phyloP scores from a whole-genome alignment of 768 basidiomycete genomes.

The Mycena olivaceomarginata region DNA sequence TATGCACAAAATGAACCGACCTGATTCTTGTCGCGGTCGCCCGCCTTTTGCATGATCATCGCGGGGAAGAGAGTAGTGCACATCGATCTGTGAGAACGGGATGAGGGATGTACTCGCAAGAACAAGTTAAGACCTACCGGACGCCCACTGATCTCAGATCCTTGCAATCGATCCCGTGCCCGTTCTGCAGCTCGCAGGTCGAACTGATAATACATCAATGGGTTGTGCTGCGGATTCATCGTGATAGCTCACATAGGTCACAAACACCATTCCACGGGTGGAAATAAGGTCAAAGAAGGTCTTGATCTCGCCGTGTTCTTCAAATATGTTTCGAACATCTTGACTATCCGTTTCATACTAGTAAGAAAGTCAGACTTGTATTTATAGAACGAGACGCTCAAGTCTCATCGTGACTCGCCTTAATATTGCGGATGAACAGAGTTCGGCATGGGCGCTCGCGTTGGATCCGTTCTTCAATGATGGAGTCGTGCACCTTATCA shows the following conservation, averaged over 20 bases:
- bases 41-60: slow-evolving; percentile 85
- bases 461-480: slow-evolving; percentile 95
- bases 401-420: slow-evolving; percentile 76
- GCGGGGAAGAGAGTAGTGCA: slow-evolving; percentile 96
- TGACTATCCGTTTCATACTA: slow-evolving; percentile 94
- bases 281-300: slow-evolving; percentile 97
- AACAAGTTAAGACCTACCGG: slow-evolving; percentile 75
- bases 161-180: slow-evolving; percentile 94
- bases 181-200: slow-evolving; percentile 95
- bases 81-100: slow-evolving; percentile 87
- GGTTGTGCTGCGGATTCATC: slow-evolving; percentile 29
- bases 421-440: slow-evolving; percentile 97
- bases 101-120: slow-evolving; percentile 34
- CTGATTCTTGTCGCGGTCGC: slow-evolving; percentile 89
- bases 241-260: slow-evolving; percentile 91
- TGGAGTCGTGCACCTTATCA: slow-evolving; percentile 92
- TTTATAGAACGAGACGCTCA: slow-evolving; percentile 1
- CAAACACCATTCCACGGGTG: slow-evolving; percentile 98
- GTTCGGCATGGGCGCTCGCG: slow-evolving; percentile 97
- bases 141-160: slow-evolving; percentile 90
- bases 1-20: slow-evolving; percentile 59
- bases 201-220: slow-evolving; percentile 71
- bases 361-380: slow-evolving; percentile 25
- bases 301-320: slow-evolving; percentile 96
- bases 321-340: slow-evolving; percentile 90